Base-by-base conservation (phyloP, 257 asterid species). In the Osmanthus fragrans region DNA sequence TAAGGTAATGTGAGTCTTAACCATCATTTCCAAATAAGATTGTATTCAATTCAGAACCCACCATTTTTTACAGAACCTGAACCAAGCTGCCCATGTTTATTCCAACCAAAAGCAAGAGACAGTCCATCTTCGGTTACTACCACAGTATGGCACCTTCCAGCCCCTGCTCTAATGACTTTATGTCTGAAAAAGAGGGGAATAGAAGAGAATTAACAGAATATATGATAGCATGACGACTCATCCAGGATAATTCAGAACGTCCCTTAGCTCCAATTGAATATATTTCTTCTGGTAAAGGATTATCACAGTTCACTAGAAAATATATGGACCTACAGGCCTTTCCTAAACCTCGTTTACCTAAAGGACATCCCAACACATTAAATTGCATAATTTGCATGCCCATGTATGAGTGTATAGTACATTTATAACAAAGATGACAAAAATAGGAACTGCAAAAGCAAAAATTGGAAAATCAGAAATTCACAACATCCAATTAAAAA, bases 61-160 rank as follows among this genome's bases (percentile, higher is more conserved):
- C 99, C 98, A 83, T 78, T 90, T 89, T 88, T 96, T 4, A 74
- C 80, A 51, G 97, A 92, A 74, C 99, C 97, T 42, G 93, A 82
- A 73, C 98, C 99, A n/a, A 96, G 92, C 84, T 92, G 98, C 74
- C 99, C 99, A 39, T 92, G 94, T 82, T 96, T 96, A 76, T 96
- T 96, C 97, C 97, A 96, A 74, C 99, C 99, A 85, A 96, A 96
- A 72, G 97, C 91, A 81, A 93, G 80, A 15, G 98, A 92, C 19
- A 77, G 79, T 10, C 92, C 96, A 70, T 92, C 96, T 76, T 88
- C 97, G 18, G 97, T 89, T 49, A 93, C 91, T 70, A 93, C 97
- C 78, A 96, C 97, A 4, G 98, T 83, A 82, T 96, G 99, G 84
- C 82, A 84, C 90, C 88, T 90, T 73, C 99, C 99, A 80, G 98